Percentiles rank a stretch among this genome's conserved stretches.
Evolutionary conservation across 208 protist species (phyloP).

Genomic region (Porcisia deanei): DNA sequence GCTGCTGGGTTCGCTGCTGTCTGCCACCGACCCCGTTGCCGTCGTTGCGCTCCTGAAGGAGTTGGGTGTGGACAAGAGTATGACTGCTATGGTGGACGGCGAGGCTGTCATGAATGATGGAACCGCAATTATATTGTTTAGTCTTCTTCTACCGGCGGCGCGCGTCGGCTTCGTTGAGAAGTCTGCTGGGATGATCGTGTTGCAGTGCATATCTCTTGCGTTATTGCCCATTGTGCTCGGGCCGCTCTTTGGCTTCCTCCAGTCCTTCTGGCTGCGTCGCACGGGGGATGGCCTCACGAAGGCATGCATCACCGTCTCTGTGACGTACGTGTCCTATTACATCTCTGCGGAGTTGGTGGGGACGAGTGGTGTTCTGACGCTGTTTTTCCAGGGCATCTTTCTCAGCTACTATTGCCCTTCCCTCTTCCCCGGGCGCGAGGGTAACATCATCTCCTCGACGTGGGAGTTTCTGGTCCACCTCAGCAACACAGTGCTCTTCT

Average conservation of each 20-base stretch:
- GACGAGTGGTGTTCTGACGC: conserved; percentile 81
- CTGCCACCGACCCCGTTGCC: conserved; percentile 91
- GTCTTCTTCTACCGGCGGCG: conserved; percentile 72
- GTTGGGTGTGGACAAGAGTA: conserved; percentile 69
- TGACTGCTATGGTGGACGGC: conserved; percentile 86
- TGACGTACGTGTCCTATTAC: conserved; percentile 89
- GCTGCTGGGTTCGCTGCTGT: conserved; percentile 82
- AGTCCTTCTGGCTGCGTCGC: conserved; percentile 67
- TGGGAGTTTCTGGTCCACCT: conserved; percentile 91
- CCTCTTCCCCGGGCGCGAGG: conserved; percentile 73
- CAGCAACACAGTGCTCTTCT: conserved; percentile 88
- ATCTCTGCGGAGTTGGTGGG: conserved; percentile 63
- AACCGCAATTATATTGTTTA: conserved; percentile 89
- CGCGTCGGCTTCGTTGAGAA: conserved; percentile 33
- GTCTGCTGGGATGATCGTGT: conserved; percentile 37
- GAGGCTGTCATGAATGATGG: conserved; percentile 92
- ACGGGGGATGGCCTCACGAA: conserved; percentile 47
- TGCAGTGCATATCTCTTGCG: conserved; percentile 47
- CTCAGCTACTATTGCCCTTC: conserved; percentile 81
- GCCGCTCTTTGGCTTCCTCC: conserved; percentile 68
- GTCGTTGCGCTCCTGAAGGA: conserved; percentile 87
- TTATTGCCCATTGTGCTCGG: conserved; percentile 67
- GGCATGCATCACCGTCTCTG: conserved; percentile 81
- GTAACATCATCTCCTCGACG: conserved; percentile 68
- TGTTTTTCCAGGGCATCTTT: conserved; percentile 83